Conservation (phyloP, 371 early-diverging fungal genomes). For the Capniomyces stellatus region DNA sequence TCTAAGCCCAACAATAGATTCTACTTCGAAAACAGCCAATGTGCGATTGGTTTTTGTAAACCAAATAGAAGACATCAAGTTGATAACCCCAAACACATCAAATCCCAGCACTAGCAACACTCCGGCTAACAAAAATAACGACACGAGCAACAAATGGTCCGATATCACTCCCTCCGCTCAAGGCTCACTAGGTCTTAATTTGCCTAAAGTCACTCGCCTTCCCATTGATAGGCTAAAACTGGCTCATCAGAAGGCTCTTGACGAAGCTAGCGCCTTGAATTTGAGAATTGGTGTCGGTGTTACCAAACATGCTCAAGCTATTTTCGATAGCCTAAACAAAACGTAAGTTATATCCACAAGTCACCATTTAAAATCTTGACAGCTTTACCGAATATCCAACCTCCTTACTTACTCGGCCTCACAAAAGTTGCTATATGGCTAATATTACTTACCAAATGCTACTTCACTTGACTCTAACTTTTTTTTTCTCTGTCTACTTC, state of each 20-base stretch:
- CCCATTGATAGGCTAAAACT: constrained; percentile 35
- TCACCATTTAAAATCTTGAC: too few species aligned
- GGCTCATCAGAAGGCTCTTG: constrained; percentile 38
- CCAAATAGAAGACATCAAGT: too few species aligned
- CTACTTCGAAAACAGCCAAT: constrained; percentile 1
- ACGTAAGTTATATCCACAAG: constrained; percentile 37
- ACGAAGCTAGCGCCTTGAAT: constrained; percentile 33
- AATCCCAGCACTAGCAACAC: too few species aligned
- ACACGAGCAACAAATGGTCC: constrained; percentile 4
- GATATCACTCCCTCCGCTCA: background rate
- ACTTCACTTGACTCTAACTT: too few species aligned
- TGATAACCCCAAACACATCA: too few species aligned
- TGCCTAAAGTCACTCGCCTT: constrained; percentile 20
- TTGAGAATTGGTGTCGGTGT: constrained; percentile 69
- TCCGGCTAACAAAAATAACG: constrained; percentile 9
- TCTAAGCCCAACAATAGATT: constrained; percentile 2
- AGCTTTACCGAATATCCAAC: too few species aligned
- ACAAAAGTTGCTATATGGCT: too few species aligned
- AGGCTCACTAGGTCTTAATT: too few species aligned
- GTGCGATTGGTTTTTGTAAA: constrained; percentile 5
- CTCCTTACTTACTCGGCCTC: too few species aligned
- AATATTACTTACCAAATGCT: too few species aligned
- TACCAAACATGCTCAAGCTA: constrained; percentile 49
- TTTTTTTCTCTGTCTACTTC: background rate
- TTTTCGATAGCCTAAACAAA: constrained; percentile 65